These are phyloP conservation scores for Fusarium zealandicum DNA, from an alignment of 2,329 filamentous ascomycete genomes.

Conservation along the genomic window DNA sequence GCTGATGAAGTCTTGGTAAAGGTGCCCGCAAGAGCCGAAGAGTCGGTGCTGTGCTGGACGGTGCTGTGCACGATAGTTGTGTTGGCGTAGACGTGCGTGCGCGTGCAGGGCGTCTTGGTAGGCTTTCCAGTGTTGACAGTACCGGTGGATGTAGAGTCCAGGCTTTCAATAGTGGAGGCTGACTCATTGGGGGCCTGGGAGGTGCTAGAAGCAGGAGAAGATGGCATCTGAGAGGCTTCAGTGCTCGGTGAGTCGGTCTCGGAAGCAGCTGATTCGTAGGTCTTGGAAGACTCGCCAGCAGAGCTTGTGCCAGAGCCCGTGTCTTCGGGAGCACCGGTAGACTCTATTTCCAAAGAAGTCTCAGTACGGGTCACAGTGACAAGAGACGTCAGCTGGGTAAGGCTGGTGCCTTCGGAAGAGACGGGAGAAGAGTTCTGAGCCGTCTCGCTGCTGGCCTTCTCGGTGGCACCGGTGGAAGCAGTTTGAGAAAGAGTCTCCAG, in stretches of 20 bases:
- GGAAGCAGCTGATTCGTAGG: background rate
- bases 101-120: slow-evolving; percentile 18
- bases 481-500: background rate
- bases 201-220: background rate
- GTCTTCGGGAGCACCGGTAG: background rate
- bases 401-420: background rate
- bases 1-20: slow-evolving; percentile 10
- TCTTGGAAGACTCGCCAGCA: slow-evolving; percentile 1
- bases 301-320: background rate
- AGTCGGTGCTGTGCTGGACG: slow-evolving; percentile 2
- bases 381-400: slow-evolving; percentile 6
- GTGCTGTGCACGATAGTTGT: slow-evolving; percentile 24
- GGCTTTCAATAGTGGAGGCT: background rate
- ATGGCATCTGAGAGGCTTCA: background rate
- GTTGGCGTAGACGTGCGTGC: slow-evolving; percentile 30
- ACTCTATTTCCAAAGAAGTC: background rate
- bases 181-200: background rate
- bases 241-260: background rate
- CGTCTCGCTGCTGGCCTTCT: slow-evolving; percentile 8
- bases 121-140: slow-evolving; percentile 1
- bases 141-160: background rate
- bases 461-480: background rate
- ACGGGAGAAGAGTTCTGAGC: slow-evolving; percentile 1
- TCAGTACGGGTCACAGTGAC: slow-evolving; percentile 14
- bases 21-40: slow-evolving; percentile 14